Evolutionary conservation across 306 rosid species (phyloP), one percentile per base, ranked within the genome.

Genomic region (Vigna trinervia): DNA sequence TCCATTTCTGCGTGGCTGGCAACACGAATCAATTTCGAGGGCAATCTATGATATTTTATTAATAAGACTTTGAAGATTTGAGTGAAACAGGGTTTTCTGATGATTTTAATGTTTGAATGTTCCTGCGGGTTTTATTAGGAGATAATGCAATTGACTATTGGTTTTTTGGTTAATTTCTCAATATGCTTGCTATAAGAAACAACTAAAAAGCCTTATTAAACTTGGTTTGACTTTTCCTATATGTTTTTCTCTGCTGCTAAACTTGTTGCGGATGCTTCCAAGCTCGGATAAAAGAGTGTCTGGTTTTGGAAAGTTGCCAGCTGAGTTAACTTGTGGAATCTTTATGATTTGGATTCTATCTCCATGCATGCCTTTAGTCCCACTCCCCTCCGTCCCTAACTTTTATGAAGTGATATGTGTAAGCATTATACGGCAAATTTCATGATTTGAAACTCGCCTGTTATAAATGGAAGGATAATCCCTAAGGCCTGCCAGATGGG

Each of bases 91-190:
- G 72, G 41, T 19, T 51, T 76, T 84, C 6, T 53, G 8, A 34
- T 73, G 34, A 53, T 77, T 47, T 8, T 28, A 22, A n/a, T 78
- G 73, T 4, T 12, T 52, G 9, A 5, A 28, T 30, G 39, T 60
- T 61, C 34, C 50, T 59, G 58, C 43, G 61, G 20, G n/a, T 34
- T 43, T 50, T 73, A 32, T 67, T 36, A 56, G 75, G 74, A 58
- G 75, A 58, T 45, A 64, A 71, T 66, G 85, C 39, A 30, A 6
- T 14, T 80, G 62, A 15, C 53, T 64, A 53, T 71, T 76, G 81
- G 32, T 39, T 15, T 15, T 15, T 8, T 34, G 22, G 28, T 41
- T 65, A 39, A 17, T 63, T 76, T 39, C 59, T 34, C n/a, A 20
- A 47, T 14, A 23, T 73, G 43, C 43, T 28, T 51, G 26, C 59